A percentile compares a stretch with the other conserved stretches of the same genome.
These are phyloP conservation scores for Inonotus hispidus DNA, from an alignment of 1,284 basidiomycete genomes.

Conservation along the genomic window DNA sequence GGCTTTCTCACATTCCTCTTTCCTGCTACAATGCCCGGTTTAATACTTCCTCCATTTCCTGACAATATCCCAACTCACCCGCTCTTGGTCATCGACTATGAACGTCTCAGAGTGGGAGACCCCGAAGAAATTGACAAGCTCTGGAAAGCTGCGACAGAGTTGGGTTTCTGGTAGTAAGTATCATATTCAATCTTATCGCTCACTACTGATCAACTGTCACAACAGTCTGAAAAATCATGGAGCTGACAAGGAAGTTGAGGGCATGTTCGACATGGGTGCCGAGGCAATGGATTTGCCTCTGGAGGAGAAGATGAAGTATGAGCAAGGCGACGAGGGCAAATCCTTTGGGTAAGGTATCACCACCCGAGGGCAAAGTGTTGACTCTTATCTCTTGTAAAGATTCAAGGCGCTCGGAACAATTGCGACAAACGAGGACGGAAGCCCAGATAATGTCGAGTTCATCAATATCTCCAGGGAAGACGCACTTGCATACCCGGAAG, in stretches of 20 bases:
- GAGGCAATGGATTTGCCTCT: slow-evolving; percentile 53
- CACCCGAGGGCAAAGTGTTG: no score
- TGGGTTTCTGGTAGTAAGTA: slow-evolving; percentile 54
- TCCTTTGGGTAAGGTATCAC: slow-evolving; percentile 47
- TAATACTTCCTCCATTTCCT: slow-evolving; percentile 39
- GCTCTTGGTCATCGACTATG: slow-evolving; percentile 46
- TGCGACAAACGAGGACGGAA: slow-evolving; percentile 60
- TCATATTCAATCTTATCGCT: neutral
- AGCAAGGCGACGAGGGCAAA: slow-evolving; percentile 58
- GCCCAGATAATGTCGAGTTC: slow-evolving; percentile 54
- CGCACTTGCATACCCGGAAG: slow-evolving; percentile 47
- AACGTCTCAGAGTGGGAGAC: slow-evolving; percentile 35
- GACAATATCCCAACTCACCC: slow-evolving; percentile 43
- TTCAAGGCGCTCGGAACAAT: slow-evolving; percentile 62
- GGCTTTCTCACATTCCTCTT: neutral
- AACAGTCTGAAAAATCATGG: slow-evolving; percentile 58
- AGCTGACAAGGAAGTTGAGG: slow-evolving; percentile 41
- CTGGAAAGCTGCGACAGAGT: slow-evolving; percentile 47
- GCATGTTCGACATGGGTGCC: slow-evolving; percentile 57
- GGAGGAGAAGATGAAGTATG: slow-evolving; percentile 58
- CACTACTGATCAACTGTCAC: neutral
- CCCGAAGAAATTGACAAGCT: slow-evolving; percentile 37
- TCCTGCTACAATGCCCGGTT: slow-evolving; percentile 23
- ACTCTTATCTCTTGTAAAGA: slow-evolving; percentile 29
- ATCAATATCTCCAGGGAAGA: slow-evolving; percentile 67